Conservation (phyloP, 2,329 filamentous ascomycete genomes). For the Stagonosporopsis vannaccii region DNA sequence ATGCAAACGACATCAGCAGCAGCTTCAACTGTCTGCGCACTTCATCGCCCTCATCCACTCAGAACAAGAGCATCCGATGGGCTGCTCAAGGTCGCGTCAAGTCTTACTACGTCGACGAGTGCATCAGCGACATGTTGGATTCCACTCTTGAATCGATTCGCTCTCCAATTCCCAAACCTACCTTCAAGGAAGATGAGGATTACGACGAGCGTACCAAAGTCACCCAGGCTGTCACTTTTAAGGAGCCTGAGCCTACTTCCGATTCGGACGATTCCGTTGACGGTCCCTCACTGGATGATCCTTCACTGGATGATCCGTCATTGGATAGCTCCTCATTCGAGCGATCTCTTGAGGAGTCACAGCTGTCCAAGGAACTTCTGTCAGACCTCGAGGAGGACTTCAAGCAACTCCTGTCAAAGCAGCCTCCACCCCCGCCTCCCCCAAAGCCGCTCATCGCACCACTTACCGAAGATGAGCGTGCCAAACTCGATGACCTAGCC, state of each 20-base stretch:
- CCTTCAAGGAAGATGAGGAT: neutral
- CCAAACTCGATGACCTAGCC: slow-evolving; percentile 23
- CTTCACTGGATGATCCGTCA: neutral
- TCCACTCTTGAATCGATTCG: slow-evolving; percentile 29
- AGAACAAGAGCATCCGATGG: slow-evolving; percentile 25
- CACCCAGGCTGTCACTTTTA: neutral
- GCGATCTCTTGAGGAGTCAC: slow-evolving; percentile 29
- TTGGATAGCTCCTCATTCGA: slow-evolving; percentile 5
- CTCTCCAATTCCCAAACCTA: slow-evolving; percentile 2
- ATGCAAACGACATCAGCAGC: slow-evolving; percentile 10
- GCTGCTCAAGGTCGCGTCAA: slow-evolving; percentile 20
- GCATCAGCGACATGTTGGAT: slow-evolving; percentile 34
- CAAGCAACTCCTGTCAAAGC: slow-evolving; percentile 22
- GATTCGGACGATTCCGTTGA: slow-evolving; percentile 15
- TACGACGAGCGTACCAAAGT: neutral
- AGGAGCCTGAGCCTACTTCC: neutral
- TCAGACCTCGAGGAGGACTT: slow-evolving; percentile 27
- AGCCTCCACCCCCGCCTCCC: slow-evolving; percentile 11
- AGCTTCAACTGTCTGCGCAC: neutral
- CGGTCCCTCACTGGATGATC: neutral
- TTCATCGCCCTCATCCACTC: neutral
- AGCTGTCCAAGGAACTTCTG: slow-evolving; percentile 31
- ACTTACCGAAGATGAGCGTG: slow-evolving; percentile 25
- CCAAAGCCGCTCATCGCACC: slow-evolving; percentile 30
- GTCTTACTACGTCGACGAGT: slow-evolving; percentile 29